A percentile compares a stretch with the other conserved stretches of the same genome.
Evolutionary conservation across 1,284 basidiomycete genomes (phyloP).

Genomic region (Cryptococcus neoformans): DNA sequence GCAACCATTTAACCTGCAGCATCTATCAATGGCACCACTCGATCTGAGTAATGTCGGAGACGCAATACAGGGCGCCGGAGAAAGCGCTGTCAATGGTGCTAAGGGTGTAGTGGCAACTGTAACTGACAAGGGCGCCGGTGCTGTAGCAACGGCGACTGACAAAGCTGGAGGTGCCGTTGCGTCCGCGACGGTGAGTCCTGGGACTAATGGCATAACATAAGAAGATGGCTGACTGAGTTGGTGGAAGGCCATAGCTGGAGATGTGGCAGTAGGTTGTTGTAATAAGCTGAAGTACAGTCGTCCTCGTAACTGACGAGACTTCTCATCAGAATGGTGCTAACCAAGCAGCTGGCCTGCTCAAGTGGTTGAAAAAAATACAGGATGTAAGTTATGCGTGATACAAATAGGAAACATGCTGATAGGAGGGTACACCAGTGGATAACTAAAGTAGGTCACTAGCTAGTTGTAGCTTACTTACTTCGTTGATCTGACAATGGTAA

Average conservation of each 20-base stretch:
- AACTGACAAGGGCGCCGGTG: constrained; percentile 1
- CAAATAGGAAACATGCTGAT: too few species aligned
- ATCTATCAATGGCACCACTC: constrained; percentile 4
- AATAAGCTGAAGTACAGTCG: too few species aligned
- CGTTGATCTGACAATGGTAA: too few species aligned
- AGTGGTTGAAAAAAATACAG: constrained; percentile 8
- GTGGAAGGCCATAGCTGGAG: neutral
- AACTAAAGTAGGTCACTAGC: too few species aligned
- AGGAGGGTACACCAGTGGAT: too few species aligned
- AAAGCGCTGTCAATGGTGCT: constrained; percentile 4
- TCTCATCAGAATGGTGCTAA: constrained; percentile 3
- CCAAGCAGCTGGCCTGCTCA: constrained; percentile 10
- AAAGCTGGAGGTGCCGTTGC: constrained; percentile 2
- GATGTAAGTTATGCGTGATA: constrained; percentile 3
- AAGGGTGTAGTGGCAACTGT: constrained; percentile 5
- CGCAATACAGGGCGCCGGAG: constrained; percentile 1
- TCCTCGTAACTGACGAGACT: neutral
- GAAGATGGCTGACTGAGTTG: neutral
- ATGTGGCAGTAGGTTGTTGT: neutral
- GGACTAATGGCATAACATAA: neutral
- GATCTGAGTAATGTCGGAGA: constrained; percentile 6
- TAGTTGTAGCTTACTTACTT: too few species aligned
- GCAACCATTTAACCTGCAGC: too few species aligned
- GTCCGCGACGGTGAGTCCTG: constrained; percentile 6
- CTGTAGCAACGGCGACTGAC: constrained; percentile 2